Evolutionary conservation across 2,329 filamentous ascomycete genomes (phyloP), one percentile per base, ranked within the genome.

Genomic region (Dendrostoma leiphaemia): DNA sequence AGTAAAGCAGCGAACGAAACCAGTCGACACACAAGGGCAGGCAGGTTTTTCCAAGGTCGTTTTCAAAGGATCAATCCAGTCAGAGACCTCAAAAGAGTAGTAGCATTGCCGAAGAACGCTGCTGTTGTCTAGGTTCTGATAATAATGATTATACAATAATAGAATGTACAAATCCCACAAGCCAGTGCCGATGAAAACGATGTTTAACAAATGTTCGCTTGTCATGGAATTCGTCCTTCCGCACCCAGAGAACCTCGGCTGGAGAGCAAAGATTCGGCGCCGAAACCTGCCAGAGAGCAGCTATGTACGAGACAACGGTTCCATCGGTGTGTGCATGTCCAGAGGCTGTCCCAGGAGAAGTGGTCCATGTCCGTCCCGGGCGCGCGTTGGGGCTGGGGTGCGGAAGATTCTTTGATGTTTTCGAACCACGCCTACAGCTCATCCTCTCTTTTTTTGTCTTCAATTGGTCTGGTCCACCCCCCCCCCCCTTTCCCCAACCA

Each of bases 121-220:
- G 46, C 45, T 45, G 41, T 26, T 37, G 50, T 54, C 51, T 49
- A 56, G 53, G 47, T 35, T 59, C 54, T 57, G 54, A 56, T 51
- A 62, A 63, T 64, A 62, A 54, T 64, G 68, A 68, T 70, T 70
- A 70, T 68, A 70, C 66, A 70, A 65, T 67, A 71, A 62, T 65
- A 68, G 62, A 69, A 69, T 69, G 67, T 67, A 65, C 62, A 63
- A 51, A 63, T 62, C 57, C 60, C 60, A 64, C 63, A 64, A 60
- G 61, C 59, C 48, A 60, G 51, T 38, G 37, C 50, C 40, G 57
- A 50, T 37, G 48, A 46, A 51, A 53, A 46, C 53, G 52, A 45
- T 53, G 35, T 43, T n/a, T 48, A 43, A 37, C 45, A 60, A 51
- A 53, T 48, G 56, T 48, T 51, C 48, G 56, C 49, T 46, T n/a